These are phyloP conservation scores for Lenzites betulinus DNA, from an alignment of 768 basidiomycete species.

Conservation along the genomic window DNA sequence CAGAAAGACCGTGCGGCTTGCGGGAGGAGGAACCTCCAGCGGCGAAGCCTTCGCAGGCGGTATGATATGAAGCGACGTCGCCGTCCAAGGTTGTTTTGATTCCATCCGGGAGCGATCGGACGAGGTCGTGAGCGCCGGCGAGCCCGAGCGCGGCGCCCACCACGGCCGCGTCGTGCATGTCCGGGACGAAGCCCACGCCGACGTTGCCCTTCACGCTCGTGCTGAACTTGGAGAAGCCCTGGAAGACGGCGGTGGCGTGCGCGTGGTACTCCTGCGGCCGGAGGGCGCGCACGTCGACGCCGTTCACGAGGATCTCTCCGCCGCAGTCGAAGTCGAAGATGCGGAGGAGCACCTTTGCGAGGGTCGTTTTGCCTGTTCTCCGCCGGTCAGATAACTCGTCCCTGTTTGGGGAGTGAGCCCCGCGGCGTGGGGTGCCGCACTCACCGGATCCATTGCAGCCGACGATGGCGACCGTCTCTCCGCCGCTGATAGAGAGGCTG, in stretches of 20 bases:
- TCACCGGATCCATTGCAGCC: slow-evolving; percentile 82
- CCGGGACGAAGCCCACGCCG: slow-evolving; percentile 76
- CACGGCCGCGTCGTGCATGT: slow-evolving; percentile 55
- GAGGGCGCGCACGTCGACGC: slow-evolving; percentile 62
- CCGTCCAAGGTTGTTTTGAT: slow-evolving; percentile 72
- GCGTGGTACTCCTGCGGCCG: slow-evolving; percentile 71
- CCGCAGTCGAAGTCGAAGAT: slow-evolving; percentile 78
- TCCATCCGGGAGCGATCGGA: slow-evolving; percentile 68
- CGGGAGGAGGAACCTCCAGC: slow-evolving; percentile 29
- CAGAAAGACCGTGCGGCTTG: slow-evolving; percentile 69
- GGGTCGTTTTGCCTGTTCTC: slow-evolving; percentile 76
- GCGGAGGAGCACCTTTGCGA: slow-evolving; percentile 79
- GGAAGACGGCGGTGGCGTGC: slow-evolving; percentile 80
- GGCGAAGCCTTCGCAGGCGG: slow-evolving; percentile 19
- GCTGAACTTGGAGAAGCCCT: slow-evolving; percentile 82
- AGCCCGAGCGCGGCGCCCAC: slow-evolving; percentile 67
- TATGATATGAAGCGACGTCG: slow-evolving; percentile 52
- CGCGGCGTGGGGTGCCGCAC: slow-evolving; percentile 18
- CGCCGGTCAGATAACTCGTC: no score
- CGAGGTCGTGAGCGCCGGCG: slow-evolving; percentile 69
- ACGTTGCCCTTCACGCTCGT: slow-evolving; percentile 81
- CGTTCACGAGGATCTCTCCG: slow-evolving; percentile 63
- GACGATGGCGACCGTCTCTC: slow-evolving; percentile 83
- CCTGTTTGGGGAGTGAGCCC: no score
- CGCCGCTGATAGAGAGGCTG: slow-evolving; percentile 68